A percentile compares a stretch with the other conserved stretches of the same genome.
Conservation (phyloP, 1,284 basidiomycete species). For the Golubevia sp. region DNA sequence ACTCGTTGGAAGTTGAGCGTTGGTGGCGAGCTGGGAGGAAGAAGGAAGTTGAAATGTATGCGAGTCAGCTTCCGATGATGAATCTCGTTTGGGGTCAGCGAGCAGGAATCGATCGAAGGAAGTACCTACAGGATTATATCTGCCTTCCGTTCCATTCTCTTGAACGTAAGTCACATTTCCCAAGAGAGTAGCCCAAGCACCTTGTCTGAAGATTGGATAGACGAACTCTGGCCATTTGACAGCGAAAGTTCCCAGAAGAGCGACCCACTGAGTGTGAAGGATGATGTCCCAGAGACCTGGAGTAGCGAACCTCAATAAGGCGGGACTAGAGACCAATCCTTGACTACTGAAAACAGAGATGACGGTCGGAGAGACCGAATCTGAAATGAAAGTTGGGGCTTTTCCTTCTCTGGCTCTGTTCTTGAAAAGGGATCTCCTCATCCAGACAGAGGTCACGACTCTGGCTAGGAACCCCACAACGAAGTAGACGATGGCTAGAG, state of each 20-base stretch:
- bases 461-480: slow-evolving; percentile 77
- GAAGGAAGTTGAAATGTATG: slow-evolving; percentile 66
- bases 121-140: neutral
- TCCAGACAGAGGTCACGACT: slow-evolving; percentile 41
- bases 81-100: slow-evolving; percentile 80
- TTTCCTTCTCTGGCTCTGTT: slow-evolving; percentile 46
- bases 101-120: neutral
- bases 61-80: slow-evolving; percentile 69
- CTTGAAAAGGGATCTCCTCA: slow-evolving; percentile 27
- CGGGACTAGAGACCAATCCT: slow-evolving; percentile 79
- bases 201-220: slow-evolving; percentile 66
- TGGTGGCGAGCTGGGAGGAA: slow-evolving; percentile 63
- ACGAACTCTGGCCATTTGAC: slow-evolving; percentile 91
- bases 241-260: slow-evolving; percentile 82
- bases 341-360: slow-evolving; percentile 88
- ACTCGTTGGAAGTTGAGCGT: slow-evolving; percentile 31
- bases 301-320: slow-evolving; percentile 86
- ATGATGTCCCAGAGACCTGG: slow-evolving; percentile 90
- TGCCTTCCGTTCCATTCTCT: slow-evolving; percentile 6
- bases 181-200: slow-evolving; percentile 61
- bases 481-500: slow-evolving; percentile 79
- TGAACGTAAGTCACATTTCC: slow-evolving; percentile 35
- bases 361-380: slow-evolving; percentile 61
- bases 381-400: slow-evolving; percentile 35
- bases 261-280: slow-evolving; percentile 81